Base-by-base conservation (phyloP, 2,329 filamentous ascomycete genomes). In the Ophiocordyceps robertsii region DNA sequence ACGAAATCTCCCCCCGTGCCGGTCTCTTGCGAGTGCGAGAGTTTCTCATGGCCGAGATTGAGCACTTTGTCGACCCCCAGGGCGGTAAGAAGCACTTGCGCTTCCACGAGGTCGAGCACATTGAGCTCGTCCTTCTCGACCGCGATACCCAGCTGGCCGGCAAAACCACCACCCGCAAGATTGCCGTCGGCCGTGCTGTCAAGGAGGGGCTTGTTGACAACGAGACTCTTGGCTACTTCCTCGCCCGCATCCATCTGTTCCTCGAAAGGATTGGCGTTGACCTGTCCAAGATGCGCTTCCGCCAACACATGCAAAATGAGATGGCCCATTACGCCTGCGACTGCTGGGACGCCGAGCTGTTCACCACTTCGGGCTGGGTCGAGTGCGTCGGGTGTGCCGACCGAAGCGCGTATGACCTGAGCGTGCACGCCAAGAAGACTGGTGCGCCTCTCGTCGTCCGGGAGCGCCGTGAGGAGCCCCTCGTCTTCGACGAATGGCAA, bases 1-100 rank as follows among this genome's bases (percentile, higher is more conserved):
- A 98, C 61, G 92, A 98, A 60, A 95, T 98, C 53, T 95, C 92
- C 0, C 92, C 92, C 10, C 79, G 92, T 43, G 78, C 86, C 49
- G 92, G 92, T 65, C 79, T 98, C 35, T 68, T 98, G 45, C 84
- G 92, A 53, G 92, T 98, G 37, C 85, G 92, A 54, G 92, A 98
- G 63, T 96, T 98, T 68, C 67, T 95, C 54, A 96, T 98, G 92
- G 92, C 90, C 21, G 92, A 98, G 67, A 95, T 98, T 53, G 92
- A 98, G 69, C 92, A 98, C 64, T 98, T 86, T 59, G 92, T 98
- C 51, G 92, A 98, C 56, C 92, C 92, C 11, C 73, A 92, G 56
- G 80, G 87, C 58, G 87, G 88, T 65, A 98, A 98, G 78, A 93
- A 92, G 68, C 92, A 98, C 62, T 67, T 74, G 41, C 83, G 89